Evolutionary conservation across 2,329 filamentous ascomycete genomes (phyloP).

Genomic region (Sclerotinia sclerotiorum): DNA sequence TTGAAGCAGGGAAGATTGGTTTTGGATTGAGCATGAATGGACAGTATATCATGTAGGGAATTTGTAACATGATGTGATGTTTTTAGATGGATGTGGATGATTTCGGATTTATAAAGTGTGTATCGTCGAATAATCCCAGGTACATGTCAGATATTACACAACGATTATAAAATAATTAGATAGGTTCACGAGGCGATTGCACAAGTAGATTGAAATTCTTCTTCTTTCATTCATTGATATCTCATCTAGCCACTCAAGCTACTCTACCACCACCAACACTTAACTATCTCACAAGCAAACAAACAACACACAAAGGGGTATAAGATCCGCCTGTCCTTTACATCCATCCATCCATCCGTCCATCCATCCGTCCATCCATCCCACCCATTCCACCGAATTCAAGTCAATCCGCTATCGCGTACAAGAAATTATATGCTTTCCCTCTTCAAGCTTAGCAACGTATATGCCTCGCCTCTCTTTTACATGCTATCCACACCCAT

Average conservation of each 20-base stretch:
- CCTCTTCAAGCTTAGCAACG: neutral
- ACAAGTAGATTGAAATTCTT: constrained; percentile 1
- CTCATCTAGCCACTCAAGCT: constrained; percentile 1
- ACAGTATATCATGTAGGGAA: too few relatives aligned
- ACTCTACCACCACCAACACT: neutral
- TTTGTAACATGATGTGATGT: neutral
- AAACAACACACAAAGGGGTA: constrained; percentile 16
- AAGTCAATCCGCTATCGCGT: neutral
- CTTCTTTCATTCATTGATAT: constrained; percentile 1
- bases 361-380: neutral
- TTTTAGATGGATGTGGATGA: neutral
- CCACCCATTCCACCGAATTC: neutral
- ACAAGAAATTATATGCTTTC: neutral
- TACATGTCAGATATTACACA: neutral
- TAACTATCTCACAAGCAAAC: neutral
- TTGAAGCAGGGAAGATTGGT: neutral
- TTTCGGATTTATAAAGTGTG: neutral
- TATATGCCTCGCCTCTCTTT: neutral
- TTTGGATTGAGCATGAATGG: neutral
- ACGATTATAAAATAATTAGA: neutral
- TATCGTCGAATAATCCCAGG: too few relatives aligned
- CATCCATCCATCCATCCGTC: constrained; percentile 4
- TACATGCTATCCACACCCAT: neutral
- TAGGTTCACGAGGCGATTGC: neutral
- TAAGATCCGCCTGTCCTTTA: constrained; percentile 4